phyloP scores from a whole-genome alignment of 805 yeast genomes.

The Wickerhamomyces strasburgensis region DNA sequence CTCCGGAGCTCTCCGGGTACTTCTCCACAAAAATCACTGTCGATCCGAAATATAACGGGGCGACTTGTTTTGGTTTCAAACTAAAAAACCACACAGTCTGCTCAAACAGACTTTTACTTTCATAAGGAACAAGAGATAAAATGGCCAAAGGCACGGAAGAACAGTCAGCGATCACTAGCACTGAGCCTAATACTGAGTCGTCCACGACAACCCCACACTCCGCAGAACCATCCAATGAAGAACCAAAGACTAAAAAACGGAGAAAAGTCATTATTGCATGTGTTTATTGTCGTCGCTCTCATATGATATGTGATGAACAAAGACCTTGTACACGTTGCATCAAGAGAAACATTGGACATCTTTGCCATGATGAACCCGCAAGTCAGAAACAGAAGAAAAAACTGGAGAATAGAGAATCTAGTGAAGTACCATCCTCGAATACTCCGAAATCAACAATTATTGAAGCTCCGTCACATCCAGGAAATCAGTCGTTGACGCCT shows the following conservation, averaged over 20 bases:
- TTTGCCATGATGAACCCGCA: constrained; percentile 45
- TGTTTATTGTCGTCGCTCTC: constrained; percentile 87
- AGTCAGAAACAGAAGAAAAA: constrained; percentile 21
- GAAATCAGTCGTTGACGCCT: constrained; percentile 3
- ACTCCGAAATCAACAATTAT: neutral
- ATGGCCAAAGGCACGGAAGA: neutral
- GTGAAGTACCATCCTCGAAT: neutral
- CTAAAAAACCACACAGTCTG: neutral
- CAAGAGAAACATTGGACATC: constrained; percentile 80
- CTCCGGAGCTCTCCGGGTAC: neutral
- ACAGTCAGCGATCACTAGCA: neutral
- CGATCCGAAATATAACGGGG: too few relatives aligned
- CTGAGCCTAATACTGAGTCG: neutral
- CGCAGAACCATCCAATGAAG: constrained; percentile 3
- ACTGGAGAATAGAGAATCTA: constrained; percentile 10
- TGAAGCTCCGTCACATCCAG: neutral
- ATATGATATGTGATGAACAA: constrained; percentile 87
- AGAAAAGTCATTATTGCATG: constrained; percentile 56
- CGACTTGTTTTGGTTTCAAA: too few relatives aligned
- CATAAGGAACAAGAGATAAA: neutral
- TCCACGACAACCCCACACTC: neutral
- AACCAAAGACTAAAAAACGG: constrained; percentile 39
- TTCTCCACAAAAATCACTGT: neutral
- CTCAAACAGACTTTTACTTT: neutral
- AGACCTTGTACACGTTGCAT: constrained; percentile 77